Percentiles rank a stretch among this genome's conserved stretches.
These are phyloP conservation scores for Botrytis tulipae DNA, from an alignment of 2,329 filamentous ascomycete species.

Conservation along the genomic window DNA sequence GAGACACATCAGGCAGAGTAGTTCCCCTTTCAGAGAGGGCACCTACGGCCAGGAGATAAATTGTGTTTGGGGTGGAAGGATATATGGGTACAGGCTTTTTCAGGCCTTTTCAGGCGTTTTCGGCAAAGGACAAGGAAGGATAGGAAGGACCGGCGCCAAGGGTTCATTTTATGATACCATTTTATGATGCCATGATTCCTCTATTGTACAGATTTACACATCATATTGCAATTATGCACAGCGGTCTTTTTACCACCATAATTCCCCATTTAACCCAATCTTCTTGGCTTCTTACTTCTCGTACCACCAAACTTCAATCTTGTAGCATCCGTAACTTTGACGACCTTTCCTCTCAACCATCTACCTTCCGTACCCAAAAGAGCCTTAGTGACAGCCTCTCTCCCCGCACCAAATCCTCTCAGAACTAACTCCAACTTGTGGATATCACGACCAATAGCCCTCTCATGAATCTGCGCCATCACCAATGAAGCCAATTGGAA, in stretches of 20 bases:
- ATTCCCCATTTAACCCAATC: slow-evolving; percentile 51
- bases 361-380: slow-evolving; percentile 83
- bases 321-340: slow-evolving; percentile 79
- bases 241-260: neutral
- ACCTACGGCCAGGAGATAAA: slow-evolving; percentile 38
- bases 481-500: slow-evolving; percentile 87
- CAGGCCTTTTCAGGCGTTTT: slow-evolving; percentile 18
- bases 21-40: slow-evolving; percentile 55
- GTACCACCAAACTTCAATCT: slow-evolving; percentile 95
- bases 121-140: slow-evolving; percentile 24
- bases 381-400: slow-evolving; percentile 88
- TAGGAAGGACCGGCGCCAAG: slow-evolving; percentile 18
- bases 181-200: slow-evolving; percentile 25
- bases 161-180: slow-evolving; percentile 27
- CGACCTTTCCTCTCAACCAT: slow-evolving; percentile 69
- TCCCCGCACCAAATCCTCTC: slow-evolving; percentile 80
- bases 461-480: slow-evolving; percentile 80
- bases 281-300: slow-evolving; percentile 78
- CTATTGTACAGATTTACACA: slow-evolving; percentile 23
- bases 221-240: slow-evolving; percentile 22
- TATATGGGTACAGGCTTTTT: slow-evolving; percentile 6
- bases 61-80: slow-evolving; percentile 16
- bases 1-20: slow-evolving; percentile 51
- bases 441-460: slow-evolving; percentile 74
- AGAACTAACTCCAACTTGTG: slow-evolving; percentile 74